Percentiles rank a stretch among this genome's conserved stretches.
Evolutionary conservation across 495 filamentous ascomycete species (phyloP).

Genomic region (Penicillium maclennaniae): DNA sequence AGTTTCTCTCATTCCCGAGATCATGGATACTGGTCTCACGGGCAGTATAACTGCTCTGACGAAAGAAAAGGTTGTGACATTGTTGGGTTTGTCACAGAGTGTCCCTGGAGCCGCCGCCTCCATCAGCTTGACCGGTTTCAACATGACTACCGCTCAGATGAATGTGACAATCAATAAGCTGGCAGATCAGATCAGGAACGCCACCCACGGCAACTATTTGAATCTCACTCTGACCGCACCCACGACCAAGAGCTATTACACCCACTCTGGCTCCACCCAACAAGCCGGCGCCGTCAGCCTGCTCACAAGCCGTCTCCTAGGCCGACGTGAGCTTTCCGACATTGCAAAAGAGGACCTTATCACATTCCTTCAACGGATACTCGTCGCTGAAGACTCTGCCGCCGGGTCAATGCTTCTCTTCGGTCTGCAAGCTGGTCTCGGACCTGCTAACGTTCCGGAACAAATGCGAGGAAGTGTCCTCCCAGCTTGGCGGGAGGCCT

Average conservation of each 20-base stretch:
- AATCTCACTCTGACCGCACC: no score
- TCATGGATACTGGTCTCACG: constrained; percentile 27
- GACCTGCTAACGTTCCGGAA: constrained; percentile 3
- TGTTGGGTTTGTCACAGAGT: background rate
- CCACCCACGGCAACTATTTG: no score
- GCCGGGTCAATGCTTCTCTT: constrained; percentile 16
- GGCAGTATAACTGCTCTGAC: constrained; percentile 1
- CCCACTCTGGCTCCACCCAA: no score
- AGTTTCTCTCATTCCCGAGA: constrained; percentile 37
- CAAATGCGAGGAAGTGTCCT: constrained; percentile 9
- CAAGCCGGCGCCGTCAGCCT: constrained; percentile 2
- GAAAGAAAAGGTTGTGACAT: background rate
- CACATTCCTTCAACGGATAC: no score
- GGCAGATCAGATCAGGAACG: background rate
- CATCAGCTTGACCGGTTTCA: background rate
- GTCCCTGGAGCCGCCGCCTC: background rate
- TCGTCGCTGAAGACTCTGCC: no score
- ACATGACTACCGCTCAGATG: constrained; percentile 11
- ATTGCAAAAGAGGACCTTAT: background rate
- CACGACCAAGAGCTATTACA: no score
- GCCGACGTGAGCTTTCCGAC: constrained; percentile 19
- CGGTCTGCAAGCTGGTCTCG: constrained; percentile 21
- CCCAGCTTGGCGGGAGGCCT: constrained; percentile 20
- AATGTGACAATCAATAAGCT: constrained; percentile 3
- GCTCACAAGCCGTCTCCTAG: constrained; percentile 20